Conservation (phyloP, 768 basidiomycete species). For the Leucosporidium scottii region DNA sequence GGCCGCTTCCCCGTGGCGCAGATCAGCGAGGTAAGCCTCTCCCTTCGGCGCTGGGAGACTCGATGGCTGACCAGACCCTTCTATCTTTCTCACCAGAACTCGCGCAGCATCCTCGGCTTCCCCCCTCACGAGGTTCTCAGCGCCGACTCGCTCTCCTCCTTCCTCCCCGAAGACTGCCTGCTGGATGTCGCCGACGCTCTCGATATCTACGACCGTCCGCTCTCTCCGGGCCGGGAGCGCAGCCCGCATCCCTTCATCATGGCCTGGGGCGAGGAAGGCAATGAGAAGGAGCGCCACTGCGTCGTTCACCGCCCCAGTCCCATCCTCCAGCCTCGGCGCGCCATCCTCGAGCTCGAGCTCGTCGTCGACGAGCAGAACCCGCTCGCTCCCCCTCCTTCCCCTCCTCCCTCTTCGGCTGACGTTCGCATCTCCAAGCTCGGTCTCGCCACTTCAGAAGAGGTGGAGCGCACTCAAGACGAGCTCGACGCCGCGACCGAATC, state of each 20-base stretch:
- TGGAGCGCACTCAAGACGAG: slow-evolving; percentile 32
- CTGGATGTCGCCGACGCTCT: slow-evolving; percentile 70
- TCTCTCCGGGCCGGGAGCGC: too few relatives aligned
- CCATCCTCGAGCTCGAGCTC: slow-evolving; percentile 70
- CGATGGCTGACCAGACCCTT: too few relatives aligned
- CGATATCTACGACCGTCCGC: slow-evolving; percentile 28
- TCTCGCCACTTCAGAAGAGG: not conserved
- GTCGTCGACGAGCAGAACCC: slow-evolving; percentile 66
- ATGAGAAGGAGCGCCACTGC: slow-evolving; percentile 62
- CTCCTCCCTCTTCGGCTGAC: too few relatives aligned
- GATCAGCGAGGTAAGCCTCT: slow-evolving; percentile 71
- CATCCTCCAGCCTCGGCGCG: slow-evolving; percentile 15
- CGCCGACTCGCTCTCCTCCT: slow-evolving; percentile 64
- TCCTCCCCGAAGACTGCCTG: slow-evolving; percentile 59
- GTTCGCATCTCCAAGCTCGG: too few relatives aligned
- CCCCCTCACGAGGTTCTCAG: slow-evolving; percentile 64
- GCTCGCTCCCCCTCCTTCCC: slow-evolving; percentile 42
- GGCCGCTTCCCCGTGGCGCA: slow-evolving; percentile 59
- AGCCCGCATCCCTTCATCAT: too few relatives aligned
- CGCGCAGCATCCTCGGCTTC: slow-evolving; percentile 64
- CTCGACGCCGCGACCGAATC: slow-evolving; percentile 54
- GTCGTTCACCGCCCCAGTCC: slow-evolving; percentile 53
- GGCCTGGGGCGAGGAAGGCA: too few relatives aligned
- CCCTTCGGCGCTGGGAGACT: too few relatives aligned
- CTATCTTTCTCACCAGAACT: slow-evolving; percentile 53